Base-by-base conservation (phyloP, 192 early-diverging fungal genomes). In the Umbelopsis ramanniana region DNA sequence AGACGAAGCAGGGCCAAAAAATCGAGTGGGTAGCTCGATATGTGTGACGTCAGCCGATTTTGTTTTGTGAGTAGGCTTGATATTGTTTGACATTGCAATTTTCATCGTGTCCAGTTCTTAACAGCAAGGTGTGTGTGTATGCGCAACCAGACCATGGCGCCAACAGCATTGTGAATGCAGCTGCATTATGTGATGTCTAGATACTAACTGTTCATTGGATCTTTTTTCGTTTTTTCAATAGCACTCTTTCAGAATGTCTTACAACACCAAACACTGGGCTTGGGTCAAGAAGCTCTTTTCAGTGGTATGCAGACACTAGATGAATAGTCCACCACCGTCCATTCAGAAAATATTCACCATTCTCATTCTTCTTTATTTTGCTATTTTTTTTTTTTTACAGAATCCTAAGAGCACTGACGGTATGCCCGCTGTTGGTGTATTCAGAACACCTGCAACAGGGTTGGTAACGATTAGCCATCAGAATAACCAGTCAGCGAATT, bases 391-490 rank as follows among this genome's bases (percentile, higher is more conserved):
- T n/a, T n/a, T n/a, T n/a, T n/a, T n/a, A 70, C 77, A 88, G 87
- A 89, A 87, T 76, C 85, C 85, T 47, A 82, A 88, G 52, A 86
- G 86, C 66, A 87, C 84, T 63, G 82, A 89, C 33, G 90, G 89
- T 74, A 89, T 90, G 88, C 86, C 89, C 40, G 82, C 83, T 63
- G 79, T 84, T 54, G 87, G 85, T 60, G 84, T 87, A 52, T 93
- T 89, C 87, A 89, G 91, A 81, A 84, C 84, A 19, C 85, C 89
- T 66, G 87, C 91, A 43, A 83, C 86, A 52, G 89, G 81, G 87
- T 88, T 85, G 74, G 74, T 53, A 5, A 67, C 12, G 3, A 7
- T n/a, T 12, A 22, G 26, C 35, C n/a, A 14, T 45, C 21, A 5
- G n/a, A 8, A 47, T 14, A 33, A 72, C 37, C 10, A 52, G 23